Evolutionary conservation across 768 basidiomycete species (phyloP).

Genomic region (Cyathus striatus): DNA sequence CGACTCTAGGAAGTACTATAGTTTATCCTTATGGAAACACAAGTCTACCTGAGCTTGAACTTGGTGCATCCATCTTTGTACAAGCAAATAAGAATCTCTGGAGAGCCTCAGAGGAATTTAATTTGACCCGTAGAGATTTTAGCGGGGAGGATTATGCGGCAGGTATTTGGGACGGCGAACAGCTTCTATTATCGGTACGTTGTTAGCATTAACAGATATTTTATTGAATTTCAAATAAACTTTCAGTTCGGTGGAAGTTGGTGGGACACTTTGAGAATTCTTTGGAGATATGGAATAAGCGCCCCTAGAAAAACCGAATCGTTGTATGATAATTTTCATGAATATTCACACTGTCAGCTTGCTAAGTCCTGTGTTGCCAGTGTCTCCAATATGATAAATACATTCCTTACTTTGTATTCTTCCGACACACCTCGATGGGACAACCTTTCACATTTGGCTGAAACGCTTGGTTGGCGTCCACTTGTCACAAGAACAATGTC

Average conservation of each 20-base stretch:
- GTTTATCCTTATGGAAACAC: constrained; percentile 69
- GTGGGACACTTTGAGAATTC: constrained; percentile 69
- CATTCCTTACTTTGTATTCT: constrained; percentile 53
- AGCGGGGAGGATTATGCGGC: constrained; percentile 43
- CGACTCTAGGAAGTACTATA: constrained; percentile 79
- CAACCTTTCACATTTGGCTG: constrained; percentile 53
- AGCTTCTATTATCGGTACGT: constrained; percentile 58
- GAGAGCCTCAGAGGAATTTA: constrained; percentile 80
- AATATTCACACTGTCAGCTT: too few species aligned
- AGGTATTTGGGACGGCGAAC: constrained; percentile 82
- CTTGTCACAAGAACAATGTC: constrained; percentile 45
- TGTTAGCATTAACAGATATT: not conserved
- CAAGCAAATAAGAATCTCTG: constrained; percentile 60
- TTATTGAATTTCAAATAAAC: constrained; percentile 1
- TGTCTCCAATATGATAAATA: constrained; percentile 48
- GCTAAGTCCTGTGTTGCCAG: too few species aligned
- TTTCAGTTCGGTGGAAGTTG: constrained; percentile 48
- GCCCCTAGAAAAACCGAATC: constrained; percentile 53
- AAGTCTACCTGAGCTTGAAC: constrained; percentile 61
- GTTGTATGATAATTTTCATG: constrained; percentile 29
- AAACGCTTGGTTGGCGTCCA: constrained; percentile 42
- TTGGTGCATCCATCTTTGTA: constrained; percentile 89
- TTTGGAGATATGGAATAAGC: constrained; percentile 73
- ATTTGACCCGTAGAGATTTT: constrained; percentile 51
- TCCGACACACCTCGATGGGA: constrained; percentile 54